Base-by-base conservation (phyloP, 148 eudicot genomes). In the Chenopodium quinoa region DNA sequence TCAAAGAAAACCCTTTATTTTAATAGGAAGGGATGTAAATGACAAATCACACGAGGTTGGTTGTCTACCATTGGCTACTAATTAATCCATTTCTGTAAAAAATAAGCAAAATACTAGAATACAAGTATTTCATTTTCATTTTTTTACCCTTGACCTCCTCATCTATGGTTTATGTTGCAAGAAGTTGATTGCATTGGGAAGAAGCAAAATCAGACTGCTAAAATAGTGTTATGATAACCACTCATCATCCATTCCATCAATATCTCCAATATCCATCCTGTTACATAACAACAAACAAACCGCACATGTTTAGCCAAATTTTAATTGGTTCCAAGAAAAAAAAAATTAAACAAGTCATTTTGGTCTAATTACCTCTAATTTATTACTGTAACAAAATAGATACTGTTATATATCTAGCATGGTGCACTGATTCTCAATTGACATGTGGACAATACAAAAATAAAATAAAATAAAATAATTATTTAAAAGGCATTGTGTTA, bases 191-290 rank as follows among this genome's bases (percentile, higher is more conserved):
- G 79, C 58, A 70, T 79, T 31, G 79, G 76, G 83, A 75, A 69
- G 6, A 54, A 75, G 65, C 65, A 60, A 80, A 64, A 73, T 72
- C 47, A 2, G n/a, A 9, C 40, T 47, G 17, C 0, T 71, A 16
- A 20, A 44, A 9, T 44, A 31, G 22, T 76, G 83, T 47, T 81
- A 91, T 69, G 92, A 87, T 80, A 91, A 80, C 97, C 97, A 93
- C 76, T 90, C 94, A 78, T 82, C 94, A 71, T 93, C 93, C 90
- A 93, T 84, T 83, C 90, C 97, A 84, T 93, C 97, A 79, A 93
- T 88, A 79, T 93, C 94, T 70, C 86, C 97, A 12, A 91, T 93
- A 82, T 93, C 97, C 93, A 93, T 86, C 88, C 97, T 93, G 91
- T 88, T 82, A 20, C 54, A 63, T 44, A 13, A 40, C 29, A 58